Percentiles rank a stretch among this genome's conserved stretches.
Evolutionary conservation across 1,284 basidiomycete species (phyloP).

Genomic region (Cryptococcus sp.): DNA sequence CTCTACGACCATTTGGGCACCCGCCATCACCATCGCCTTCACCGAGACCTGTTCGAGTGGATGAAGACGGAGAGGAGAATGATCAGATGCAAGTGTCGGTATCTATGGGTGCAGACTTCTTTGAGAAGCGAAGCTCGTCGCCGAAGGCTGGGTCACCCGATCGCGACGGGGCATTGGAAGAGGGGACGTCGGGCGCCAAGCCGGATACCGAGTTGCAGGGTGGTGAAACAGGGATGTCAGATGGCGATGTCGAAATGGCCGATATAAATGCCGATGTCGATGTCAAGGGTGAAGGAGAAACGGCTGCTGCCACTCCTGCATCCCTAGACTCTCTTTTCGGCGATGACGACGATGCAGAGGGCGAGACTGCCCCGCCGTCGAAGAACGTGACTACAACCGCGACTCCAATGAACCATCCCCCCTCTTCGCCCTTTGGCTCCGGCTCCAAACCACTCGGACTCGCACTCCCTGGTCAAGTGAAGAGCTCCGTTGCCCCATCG

Average conservation of each 20-base stretch:
- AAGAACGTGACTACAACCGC: conserved; percentile 11
- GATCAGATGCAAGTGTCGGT: conserved; percentile 57
- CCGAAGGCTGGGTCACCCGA: conserved; percentile 8
- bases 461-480: conserved; percentile 19
- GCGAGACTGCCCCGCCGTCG: conserved; percentile 32
- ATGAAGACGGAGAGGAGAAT: conserved; percentile 29
- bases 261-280: not conserved
- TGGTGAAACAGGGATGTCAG: not conserved
- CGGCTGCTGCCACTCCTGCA: conserved; percentile 14
- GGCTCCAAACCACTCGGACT: conserved; percentile 12
- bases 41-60: conserved; percentile 53
- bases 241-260: conserved; percentile 27
- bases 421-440: conserved; percentile 2
- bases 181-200: not conserved
- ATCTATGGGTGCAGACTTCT: conserved; percentile 40
- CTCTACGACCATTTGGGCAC: conserved; percentile 65
- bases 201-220: too few relatives aligned
- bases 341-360: conserved; percentile 40
- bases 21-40: conserved; percentile 26
- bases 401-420: conserved; percentile 5
- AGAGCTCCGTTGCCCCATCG: not conserved
- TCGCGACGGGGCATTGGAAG: conserved; percentile 7
- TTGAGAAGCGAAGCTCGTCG: conserved; percentile 14
- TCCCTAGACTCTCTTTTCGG: conserved; percentile 45
- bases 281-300: not conserved